Conservation (phyloP, 2,329 filamentous ascomycete species). For the Aspergillus pseudoterreus region DNA sequence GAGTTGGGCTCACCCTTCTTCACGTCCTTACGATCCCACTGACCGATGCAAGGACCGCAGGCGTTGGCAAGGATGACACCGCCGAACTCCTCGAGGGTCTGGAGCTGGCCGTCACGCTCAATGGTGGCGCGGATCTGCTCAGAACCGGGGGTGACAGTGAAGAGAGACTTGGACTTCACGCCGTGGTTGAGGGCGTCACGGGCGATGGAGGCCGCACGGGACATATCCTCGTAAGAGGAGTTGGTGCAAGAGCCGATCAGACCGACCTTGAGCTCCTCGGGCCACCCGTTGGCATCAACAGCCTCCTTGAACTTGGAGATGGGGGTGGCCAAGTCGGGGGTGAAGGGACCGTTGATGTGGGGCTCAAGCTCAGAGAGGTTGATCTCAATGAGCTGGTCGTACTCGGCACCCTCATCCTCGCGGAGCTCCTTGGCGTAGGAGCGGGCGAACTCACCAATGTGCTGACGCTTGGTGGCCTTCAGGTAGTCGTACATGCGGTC, state of each 20-base stretch:
- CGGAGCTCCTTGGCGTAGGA: constrained; percentile 79
- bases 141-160: constrained; percentile 93
- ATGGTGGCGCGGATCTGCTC: constrained; percentile 97
- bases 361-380: constrained; percentile 94
- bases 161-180: constrained; percentile 86
- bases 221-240: constrained; percentile 86
- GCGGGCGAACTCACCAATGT: constrained; percentile 87
- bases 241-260: constrained; percentile 99
- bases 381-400: constrained; percentile 94
- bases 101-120: constrained; percentile 80
- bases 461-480: constrained; percentile 78
- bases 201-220: constrained; percentile 84
- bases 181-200: constrained; percentile 88
- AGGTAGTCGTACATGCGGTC: constrained; percentile 98
- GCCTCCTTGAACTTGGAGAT: constrained; percentile 97
- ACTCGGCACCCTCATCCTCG: constrained; percentile 86
- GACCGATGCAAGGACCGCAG: constrained; percentile 87
- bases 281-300: constrained; percentile 93
- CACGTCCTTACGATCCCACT: constrained; percentile 92
- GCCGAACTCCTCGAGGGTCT: constrained; percentile 95
- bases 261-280: constrained; percentile 92
- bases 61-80: constrained; percentile 94
- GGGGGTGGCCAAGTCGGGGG: constrained; percentile 92
- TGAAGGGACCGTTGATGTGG: constrained; percentile 98
- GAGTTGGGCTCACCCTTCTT: constrained; percentile 96